A percentile compares a stretch with the other conserved stretches of the same genome.
Evolutionary conservation across 352 stramenopile species (phyloP).

Genomic region (Lagenidium giganteum): DNA sequence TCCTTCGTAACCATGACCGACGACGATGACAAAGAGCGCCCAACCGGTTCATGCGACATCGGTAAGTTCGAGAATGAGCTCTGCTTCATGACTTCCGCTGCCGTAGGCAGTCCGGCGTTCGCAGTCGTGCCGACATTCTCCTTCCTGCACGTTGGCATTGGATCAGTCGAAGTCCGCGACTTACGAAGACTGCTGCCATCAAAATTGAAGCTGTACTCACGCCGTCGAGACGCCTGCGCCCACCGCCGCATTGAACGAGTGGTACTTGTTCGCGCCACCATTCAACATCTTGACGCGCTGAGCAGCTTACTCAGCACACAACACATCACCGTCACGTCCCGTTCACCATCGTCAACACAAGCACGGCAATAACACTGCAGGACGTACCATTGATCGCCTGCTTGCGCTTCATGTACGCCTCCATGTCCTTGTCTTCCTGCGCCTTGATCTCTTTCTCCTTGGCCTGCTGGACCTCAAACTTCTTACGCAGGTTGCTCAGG

Average conservation of each 20-base stretch:
- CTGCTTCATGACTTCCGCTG: constrained; percentile 24
- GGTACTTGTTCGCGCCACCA: constrained; percentile 52
- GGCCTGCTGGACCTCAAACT: constrained; percentile 60
- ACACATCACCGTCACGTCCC: constrained; percentile 1
- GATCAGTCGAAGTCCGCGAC: too few species aligned
- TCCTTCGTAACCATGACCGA: constrained; percentile 74
- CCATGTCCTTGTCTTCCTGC: constrained; percentile 57
- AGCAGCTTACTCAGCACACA: constrained; percentile 28
- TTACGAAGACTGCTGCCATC: too few species aligned
- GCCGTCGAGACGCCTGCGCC: constrained; percentile 21
- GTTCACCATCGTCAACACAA: too few species aligned
- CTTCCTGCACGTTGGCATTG: too few species aligned
- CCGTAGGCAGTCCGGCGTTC: constrained; percentile 20
- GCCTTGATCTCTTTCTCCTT: constrained; percentile 45
- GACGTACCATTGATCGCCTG: constrained; percentile 53
- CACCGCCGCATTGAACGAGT: constrained; percentile 68
- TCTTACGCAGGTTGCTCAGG: constrained; percentile 56
- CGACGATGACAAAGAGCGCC: constrained; percentile 61
- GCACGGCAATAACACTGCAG: not conserved
- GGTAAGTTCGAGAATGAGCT: constrained; percentile 20
- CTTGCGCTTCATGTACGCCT: constrained; percentile 65
- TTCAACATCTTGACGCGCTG: constrained; percentile 69
- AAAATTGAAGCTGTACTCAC: too few species aligned
- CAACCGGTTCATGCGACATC: too few species aligned
- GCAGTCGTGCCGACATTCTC: constrained; percentile 27